Evolutionary conservation across 2,329 filamentous ascomycete species (phyloP).

Genomic region (Cephalotrichum gorgonifer): DNA sequence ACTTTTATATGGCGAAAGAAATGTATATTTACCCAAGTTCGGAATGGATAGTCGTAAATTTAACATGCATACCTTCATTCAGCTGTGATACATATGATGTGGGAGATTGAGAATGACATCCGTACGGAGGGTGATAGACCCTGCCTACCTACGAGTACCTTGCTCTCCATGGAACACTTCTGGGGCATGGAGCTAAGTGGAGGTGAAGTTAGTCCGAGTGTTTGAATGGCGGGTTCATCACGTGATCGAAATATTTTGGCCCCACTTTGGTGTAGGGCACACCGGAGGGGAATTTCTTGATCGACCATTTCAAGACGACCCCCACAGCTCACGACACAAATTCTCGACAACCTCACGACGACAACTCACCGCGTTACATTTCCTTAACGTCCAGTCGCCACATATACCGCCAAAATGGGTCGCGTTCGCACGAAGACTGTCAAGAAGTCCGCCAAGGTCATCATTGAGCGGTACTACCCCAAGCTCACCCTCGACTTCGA

Average conservation of each 20-base stretch:
- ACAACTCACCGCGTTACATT: not conserved
- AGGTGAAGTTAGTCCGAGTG: no score
- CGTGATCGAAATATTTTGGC: not conserved
- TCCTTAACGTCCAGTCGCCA: not conserved
- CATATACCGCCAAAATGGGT: constrained; percentile 54
- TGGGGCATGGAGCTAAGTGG: no score
- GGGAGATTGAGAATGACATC: no score
- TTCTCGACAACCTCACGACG: not conserved
- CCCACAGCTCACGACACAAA: constrained; percentile 1
- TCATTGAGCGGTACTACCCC: constrained; percentile 98
- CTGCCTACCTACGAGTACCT: no score
- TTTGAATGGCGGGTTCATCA: no score
- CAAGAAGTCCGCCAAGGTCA: constrained; percentile 89
- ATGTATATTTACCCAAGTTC: not conserved
- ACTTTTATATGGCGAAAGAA: not conserved
- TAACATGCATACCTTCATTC: no score
- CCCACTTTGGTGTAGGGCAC: not conserved
- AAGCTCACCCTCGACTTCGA: constrained; percentile 99
- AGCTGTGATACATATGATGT: no score
- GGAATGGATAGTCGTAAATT: not conserved
- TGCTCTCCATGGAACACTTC: no score
- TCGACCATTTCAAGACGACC: not conserved
- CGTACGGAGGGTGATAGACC: no score
- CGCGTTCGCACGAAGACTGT: constrained; percentile 61
- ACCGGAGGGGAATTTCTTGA: not conserved